These are phyloP conservation scores for Dactylellina leptospora DNA, from an alignment of 2,329 filamentous ascomycete genomes.

Conservation along the genomic window DNA sequence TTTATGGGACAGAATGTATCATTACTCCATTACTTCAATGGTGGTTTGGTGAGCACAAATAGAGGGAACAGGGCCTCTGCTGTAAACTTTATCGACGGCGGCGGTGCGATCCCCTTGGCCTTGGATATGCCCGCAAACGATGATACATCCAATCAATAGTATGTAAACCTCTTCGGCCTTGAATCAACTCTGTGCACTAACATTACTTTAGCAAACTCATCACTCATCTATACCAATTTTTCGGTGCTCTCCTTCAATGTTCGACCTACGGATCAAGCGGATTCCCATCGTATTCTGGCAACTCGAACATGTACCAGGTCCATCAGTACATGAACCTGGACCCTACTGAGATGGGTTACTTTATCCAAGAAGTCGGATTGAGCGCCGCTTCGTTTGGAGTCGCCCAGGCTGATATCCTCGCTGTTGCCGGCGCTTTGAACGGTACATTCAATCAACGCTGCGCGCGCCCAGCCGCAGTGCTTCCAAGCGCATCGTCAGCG, in stretches of 20 bases:
- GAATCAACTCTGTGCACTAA: not conserved
- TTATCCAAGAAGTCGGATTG: slow-evolving; percentile 69
- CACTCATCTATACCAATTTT: slow-evolving; percentile 71
- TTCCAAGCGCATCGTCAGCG: slow-evolving; percentile 63
- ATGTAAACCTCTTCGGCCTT: slow-evolving; percentile 55
- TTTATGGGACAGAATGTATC: slow-evolving; percentile 67
- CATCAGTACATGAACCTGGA: slow-evolving; percentile 71
- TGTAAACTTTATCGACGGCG: slow-evolving; percentile 71
- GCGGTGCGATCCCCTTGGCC: slow-evolving; percentile 67
- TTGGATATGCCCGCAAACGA: slow-evolving; percentile 67
- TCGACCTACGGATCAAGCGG: slow-evolving; percentile 64
- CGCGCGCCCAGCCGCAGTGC: slow-evolving; percentile 62
- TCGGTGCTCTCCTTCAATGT: slow-evolving; percentile 69
- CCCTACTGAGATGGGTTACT: slow-evolving; percentile 66
- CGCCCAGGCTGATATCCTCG: slow-evolving; percentile 64
- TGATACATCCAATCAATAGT: slow-evolving; percentile 68
- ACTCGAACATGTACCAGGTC: slow-evolving; percentile 65
- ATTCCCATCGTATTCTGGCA: slow-evolving; percentile 65
- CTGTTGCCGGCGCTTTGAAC: slow-evolving; percentile 65
- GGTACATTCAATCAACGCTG: slow-evolving; percentile 67
- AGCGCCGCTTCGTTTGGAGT: slow-evolving; percentile 70
- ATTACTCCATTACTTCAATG: slow-evolving; percentile 69
- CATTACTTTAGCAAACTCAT: slow-evolving; percentile 64
- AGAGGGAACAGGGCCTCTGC: slow-evolving; percentile 61
- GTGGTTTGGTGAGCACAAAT: slow-evolving; percentile 67